phyloP scores from a whole-genome alignment of 2,329 filamentous ascomycete genomes.

The Colletotrichum tanaceti region DNA sequence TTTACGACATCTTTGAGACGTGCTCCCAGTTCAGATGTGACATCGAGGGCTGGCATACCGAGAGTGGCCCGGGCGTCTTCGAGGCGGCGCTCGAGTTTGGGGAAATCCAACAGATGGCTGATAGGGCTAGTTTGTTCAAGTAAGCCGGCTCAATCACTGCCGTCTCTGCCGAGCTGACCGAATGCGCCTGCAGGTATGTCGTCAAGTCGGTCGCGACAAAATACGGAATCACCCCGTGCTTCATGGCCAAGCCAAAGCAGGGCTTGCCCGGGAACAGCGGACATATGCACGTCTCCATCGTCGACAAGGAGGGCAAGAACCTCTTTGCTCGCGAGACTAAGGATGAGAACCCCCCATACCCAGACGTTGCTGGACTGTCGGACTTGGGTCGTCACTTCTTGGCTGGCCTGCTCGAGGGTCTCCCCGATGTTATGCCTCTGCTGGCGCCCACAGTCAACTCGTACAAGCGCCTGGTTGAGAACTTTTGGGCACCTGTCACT shows the following conservation, averaged over 20 bases:
- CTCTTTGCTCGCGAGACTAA: conserved; percentile 76
- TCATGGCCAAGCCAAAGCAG: conserved; percentile 97
- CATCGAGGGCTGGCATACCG: conserved; percentile 96
- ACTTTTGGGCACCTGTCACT: conserved; percentile 98
- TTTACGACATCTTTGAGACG: conserved; percentile 85
- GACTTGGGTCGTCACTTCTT: conserved; percentile 94
- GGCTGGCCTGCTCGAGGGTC: conserved; percentile 86
- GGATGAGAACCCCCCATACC: conserved; percentile 78
- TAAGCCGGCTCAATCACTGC: conserved; percentile 49
- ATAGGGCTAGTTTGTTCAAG: conserved; percentile 93
- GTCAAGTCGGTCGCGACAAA: conserved; percentile 90
- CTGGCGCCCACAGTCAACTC: conserved; percentile 96
- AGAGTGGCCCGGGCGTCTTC: conserved; percentile 93
- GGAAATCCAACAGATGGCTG: conserved; percentile 89
- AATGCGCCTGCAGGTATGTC: conserved; percentile 67
- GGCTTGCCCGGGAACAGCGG: conserved; percentile 94
- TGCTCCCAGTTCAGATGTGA: conserved; percentile 82
- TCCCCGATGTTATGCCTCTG: conserved; percentile 95
- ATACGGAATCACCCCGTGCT: conserved; percentile 93
- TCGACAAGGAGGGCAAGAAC: conserved; percentile 84
- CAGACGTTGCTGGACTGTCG: conserved; percentile 82
- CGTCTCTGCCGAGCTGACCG: conserved; percentile 1
- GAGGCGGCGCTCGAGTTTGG: conserved; percentile 95
- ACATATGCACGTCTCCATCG: conserved; percentile 93
- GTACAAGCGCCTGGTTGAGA: conserved; percentile 97